Percentiles rank a stretch among this genome's conserved stretches.
phyloP scores from a whole-genome alignment of 2,329 filamentous ascomycete genomes.

The Botrytis sinoallii region DNA sequence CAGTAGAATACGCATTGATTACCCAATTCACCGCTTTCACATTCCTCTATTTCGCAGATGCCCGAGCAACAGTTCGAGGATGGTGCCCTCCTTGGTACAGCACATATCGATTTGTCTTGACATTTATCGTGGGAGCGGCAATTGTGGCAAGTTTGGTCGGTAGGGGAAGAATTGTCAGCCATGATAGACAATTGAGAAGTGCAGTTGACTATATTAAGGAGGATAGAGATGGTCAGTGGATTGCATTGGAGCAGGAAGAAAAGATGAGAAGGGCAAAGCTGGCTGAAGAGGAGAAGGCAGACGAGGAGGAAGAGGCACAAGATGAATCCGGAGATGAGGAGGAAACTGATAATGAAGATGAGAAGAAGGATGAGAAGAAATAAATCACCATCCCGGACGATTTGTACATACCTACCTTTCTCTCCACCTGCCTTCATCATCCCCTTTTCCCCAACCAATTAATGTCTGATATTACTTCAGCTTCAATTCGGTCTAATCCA shows the following conservation, averaged over 20 bases:
- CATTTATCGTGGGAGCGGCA: constrained; percentile 79
- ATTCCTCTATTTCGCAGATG: constrained; percentile 80
- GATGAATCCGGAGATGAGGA: constrained; percentile 34
- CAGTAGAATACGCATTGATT: constrained; percentile 80
- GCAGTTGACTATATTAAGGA: constrained; percentile 34
- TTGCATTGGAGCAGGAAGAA: constrained; percentile 34
- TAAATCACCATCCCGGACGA: background rate
- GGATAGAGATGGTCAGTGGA: constrained; percentile 34
- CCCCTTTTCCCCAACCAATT: background rate
- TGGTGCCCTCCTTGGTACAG: constrained; percentile 85
- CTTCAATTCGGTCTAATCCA: background rate
- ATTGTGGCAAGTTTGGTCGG: constrained; percentile 81
- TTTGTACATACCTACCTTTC: background rate
- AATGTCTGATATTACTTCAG: background rate
- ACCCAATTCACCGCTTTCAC: constrained; percentile 83
- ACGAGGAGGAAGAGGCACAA: constrained; percentile 21
- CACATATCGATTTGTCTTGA: constrained; percentile 88
- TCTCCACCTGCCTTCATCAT: background rate
- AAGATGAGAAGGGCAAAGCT: constrained; percentile 28
- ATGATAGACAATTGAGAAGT: constrained; percentile 34
- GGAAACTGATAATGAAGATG: constrained; percentile 42
- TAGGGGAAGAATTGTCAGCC: constrained; percentile 58
- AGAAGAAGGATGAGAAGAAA: constrained; percentile 23
- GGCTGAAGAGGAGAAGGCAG: constrained; percentile 25
- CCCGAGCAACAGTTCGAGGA: constrained; percentile 66